Evolutionary conservation across 495 filamentous ascomycete species (phyloP), one percentile per base, ranked within the genome.

Genomic region (Margaritispora aquatica): DNA sequence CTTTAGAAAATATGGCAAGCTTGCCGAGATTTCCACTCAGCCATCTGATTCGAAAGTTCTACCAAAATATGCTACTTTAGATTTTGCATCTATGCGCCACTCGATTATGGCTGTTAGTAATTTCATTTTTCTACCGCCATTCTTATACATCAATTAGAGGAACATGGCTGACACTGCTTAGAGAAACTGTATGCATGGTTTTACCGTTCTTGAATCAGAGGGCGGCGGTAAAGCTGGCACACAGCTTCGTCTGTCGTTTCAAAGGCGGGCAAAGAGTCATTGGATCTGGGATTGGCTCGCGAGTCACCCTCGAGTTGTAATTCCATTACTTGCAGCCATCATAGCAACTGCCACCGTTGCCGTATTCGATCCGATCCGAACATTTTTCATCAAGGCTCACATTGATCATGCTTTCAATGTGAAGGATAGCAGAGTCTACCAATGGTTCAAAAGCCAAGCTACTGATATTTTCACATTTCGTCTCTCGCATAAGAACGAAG

Each of bases 181-280:
- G 38, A 86, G 88, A 59, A 97, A 95, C 63, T 97, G 93, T 73
- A 77, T 97, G 74, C 95, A 97, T 71, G 95, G 94, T 0, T 90
- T 87, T 61, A 77, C 77, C 2, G 77, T 95, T 2, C 67, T 77
- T 0, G 85, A 86, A 52, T 75, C 78, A 44, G 69, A 72, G 15
- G 86, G 86, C 7, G 90, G 90, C 38, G 90, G 88, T 17, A 88
- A 86, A 63, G 66, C 69, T n/a, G 85, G 85, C 2, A 92, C 92
- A 0, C 78, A 79, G 11, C 72, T 98, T 55, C 86, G 87, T 50
- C 77, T 97, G 22, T 86, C 85, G 0, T 98, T 95, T 63, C 88
- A 95, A 67, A 82, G 85, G 59, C 85, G 84, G 53, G 78, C 85
- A 49, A 90, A 90, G 65, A 67, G 80, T 2, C 87, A 90, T 59